These are phyloP conservation scores for Trametes elegans DNA, from an alignment of 768 basidiomycete genomes.

Conservation along the genomic window DNA sequence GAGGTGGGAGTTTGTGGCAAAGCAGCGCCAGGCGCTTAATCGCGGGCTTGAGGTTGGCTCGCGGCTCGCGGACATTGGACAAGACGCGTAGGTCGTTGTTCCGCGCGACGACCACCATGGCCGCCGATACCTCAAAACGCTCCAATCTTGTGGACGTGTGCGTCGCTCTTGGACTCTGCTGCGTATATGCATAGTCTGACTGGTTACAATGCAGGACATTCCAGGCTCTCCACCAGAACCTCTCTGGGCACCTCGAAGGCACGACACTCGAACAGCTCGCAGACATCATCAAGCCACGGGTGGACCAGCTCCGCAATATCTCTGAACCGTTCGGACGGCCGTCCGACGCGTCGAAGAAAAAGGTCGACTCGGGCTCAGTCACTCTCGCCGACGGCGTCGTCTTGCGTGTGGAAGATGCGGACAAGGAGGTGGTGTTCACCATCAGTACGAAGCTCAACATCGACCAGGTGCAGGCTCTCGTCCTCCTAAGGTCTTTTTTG, in stretches of 20 bases:
- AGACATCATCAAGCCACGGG: constrained; percentile 57
- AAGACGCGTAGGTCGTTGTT: constrained; percentile 19
- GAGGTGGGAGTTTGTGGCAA: constrained; percentile 13
- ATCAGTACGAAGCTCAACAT: constrained; percentile 73
- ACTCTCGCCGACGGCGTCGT: constrained; percentile 64
- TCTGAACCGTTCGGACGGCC: constrained; percentile 69
- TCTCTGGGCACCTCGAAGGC: constrained; percentile 60
- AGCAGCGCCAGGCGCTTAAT: constrained; percentile 11
- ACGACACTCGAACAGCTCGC: constrained; percentile 56
- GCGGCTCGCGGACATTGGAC: constrained; percentile 9
- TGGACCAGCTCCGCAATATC: constrained; percentile 54
- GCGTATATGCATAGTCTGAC: neutral
- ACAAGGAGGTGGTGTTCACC: constrained; percentile 67
- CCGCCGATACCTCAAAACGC: constrained; percentile 51
- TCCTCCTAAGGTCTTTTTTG: constrained; percentile 73
- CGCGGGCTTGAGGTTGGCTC: constrained; percentile 5
- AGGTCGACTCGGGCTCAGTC: constrained; percentile 65
- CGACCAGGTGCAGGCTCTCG: constrained; percentile 76
- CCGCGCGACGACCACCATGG: constrained; percentile 33
- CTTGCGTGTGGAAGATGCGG: constrained; percentile 61
- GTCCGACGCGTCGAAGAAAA: constrained; percentile 61
- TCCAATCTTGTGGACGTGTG: constrained; percentile 75
- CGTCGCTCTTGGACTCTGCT: constrained; percentile 21
- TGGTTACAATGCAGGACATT: constrained; percentile 52
- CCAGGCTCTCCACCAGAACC: constrained; percentile 56